These are phyloP conservation scores for Angomonas ambiguus DNA, from an alignment of 208 protist species.

Conservation along the genomic window DNA sequence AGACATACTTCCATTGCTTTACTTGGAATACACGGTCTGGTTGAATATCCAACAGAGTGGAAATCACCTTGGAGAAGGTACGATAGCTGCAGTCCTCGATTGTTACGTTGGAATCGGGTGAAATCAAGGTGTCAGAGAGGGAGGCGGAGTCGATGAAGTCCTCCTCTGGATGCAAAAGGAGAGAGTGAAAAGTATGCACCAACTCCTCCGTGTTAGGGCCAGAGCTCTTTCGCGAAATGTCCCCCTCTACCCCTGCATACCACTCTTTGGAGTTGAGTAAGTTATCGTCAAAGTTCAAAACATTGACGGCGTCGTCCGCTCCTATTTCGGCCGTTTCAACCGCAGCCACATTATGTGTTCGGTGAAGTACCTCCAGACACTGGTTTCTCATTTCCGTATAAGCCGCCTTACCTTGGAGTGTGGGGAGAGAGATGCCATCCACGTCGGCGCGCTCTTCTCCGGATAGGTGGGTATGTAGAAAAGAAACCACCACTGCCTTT, in stretches of 20 bases:
- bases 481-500: background rate
- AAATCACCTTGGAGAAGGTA: background rate
- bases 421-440: background rate
- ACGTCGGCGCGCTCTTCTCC: too few relatives aligned
- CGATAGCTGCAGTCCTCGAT: background rate
- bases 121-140: background rate
- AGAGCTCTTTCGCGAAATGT: background rate
- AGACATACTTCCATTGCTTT: background rate
- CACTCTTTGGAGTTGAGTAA: background rate
- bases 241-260: background rate
- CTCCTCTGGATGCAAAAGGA: background rate
- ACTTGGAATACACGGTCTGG: background rate
- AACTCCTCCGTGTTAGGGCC: background rate
- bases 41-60: background rate
- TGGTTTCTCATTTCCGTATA: background rate
- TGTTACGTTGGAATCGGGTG: background rate
- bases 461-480: background rate
- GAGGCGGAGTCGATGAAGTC: background rate
- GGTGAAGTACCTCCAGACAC: background rate
- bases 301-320: background rate
- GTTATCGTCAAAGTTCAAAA: background rate
- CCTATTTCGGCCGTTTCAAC: background rate
- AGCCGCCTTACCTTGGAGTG: background rate
- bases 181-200: background rate
- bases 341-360: background rate